A percentile compares a stretch with the other conserved stretches of the same genome.
Conservation (phyloP, 768 basidiomycete species). For the Phallus indusiatus region DNA sequence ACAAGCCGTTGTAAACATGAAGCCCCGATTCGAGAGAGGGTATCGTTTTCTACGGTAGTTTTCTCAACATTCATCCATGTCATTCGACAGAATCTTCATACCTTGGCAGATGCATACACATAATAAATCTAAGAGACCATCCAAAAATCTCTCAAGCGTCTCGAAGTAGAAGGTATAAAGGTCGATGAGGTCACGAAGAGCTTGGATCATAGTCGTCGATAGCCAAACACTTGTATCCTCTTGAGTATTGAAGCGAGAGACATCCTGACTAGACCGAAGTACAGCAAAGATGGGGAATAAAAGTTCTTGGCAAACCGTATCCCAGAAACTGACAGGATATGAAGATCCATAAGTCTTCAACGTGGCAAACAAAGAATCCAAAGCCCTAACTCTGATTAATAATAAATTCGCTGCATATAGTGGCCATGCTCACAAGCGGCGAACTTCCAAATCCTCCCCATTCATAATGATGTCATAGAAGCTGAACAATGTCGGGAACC, state of each 20-base stretch:
- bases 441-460: slow-evolving; percentile 95
- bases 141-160: slow-evolving; percentile 79
- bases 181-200: slow-evolving; percentile 88
- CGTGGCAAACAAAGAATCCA: slow-evolving; percentile 93
- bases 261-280: slow-evolving; percentile 83
- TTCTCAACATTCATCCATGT: background rate
- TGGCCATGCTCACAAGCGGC: slow-evolving; percentile 68
- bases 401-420: slow-evolving; percentile 1
- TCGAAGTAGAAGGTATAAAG: slow-evolving; percentile 95
- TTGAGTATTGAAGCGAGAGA: slow-evolving; percentile 88
- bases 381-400: slow-evolving; percentile 47
- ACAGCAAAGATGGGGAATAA: slow-evolving; percentile 98
- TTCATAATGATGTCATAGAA: slow-evolving; percentile 99
- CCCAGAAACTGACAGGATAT: slow-evolving; percentile 93
- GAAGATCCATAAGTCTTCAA: slow-evolving; percentile 81
- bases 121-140: slow-evolving; percentile 86
- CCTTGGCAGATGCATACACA: slow-evolving; percentile 99
- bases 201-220: slow-evolving; percentile 98
- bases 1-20: slow-evolving; percentile 94
- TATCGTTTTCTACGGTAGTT: slow-evolving; percentile 76
- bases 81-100: slow-evolving; percentile 25
- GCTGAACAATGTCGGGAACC: slow-evolving; percentile 95
- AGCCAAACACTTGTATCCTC: slow-evolving; percentile 99
- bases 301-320: slow-evolving; percentile 91
- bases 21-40: slow-evolving; percentile 92